A percentile compares a stretch with the other conserved stretches of the same genome.
Evolutionary conservation across 2,329 filamentous ascomycete species (phyloP).

Genomic region (Colletotrichum lentis): DNA sequence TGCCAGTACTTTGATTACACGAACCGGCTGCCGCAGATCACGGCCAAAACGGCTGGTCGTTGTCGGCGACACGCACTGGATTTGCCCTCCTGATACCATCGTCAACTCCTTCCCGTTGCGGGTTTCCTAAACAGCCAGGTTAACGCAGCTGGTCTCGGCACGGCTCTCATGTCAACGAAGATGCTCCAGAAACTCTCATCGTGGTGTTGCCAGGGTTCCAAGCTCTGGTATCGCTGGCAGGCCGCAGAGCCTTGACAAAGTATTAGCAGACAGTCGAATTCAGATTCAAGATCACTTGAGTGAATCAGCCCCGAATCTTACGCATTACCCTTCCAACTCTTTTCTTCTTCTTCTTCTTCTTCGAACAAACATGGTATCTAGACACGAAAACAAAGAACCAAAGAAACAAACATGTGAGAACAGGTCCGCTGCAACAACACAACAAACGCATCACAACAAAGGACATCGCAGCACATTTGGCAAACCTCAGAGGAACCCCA

Average conservation of each 20-base stretch:
- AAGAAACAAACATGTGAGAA: background rate
- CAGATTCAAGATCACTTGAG: no score
- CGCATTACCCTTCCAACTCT: no score
- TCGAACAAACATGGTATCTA: conserved; percentile 3
- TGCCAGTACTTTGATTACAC: conserved; percentile 49
- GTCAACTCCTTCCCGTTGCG: background rate
- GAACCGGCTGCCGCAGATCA: conserved; percentile 43
- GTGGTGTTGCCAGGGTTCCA: no score
- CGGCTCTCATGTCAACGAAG: no score
- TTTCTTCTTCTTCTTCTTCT: background rate
- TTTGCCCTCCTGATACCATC: conserved; percentile 48
- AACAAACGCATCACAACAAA: no score
- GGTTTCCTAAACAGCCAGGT: background rate
- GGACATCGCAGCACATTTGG: background rate
- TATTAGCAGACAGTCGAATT: no score
- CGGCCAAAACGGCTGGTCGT: conserved; percentile 48
- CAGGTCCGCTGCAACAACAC: background rate
- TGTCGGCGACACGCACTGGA: conserved; percentile 52
- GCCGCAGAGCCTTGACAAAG: no score
- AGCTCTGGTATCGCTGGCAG: no score
- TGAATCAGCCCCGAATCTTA: no score
- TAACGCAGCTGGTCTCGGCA: no score
- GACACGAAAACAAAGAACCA: no score
- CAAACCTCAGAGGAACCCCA: conserved; percentile 32
- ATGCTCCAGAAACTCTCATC: no score